Evolutionary conservation across 2,329 filamentous ascomycete genomes (phyloP).

Genomic region (Phyllosticta paracitricarpa): DNA sequence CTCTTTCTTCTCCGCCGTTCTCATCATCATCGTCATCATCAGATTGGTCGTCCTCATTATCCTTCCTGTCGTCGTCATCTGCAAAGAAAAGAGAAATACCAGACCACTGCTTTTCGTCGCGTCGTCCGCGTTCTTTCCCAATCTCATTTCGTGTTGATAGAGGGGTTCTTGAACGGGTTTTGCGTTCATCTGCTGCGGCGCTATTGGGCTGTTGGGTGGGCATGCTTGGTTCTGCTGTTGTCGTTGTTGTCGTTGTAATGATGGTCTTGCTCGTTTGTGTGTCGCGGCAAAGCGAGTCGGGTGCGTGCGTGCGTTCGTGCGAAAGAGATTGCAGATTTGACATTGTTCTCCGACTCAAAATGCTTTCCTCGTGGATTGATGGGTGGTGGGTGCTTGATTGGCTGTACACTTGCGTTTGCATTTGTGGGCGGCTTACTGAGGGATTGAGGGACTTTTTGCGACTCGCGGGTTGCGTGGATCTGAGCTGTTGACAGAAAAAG

Average conservation of each 20-base stretch:
- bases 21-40: not conserved
- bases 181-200: too few species aligned
- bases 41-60: not conserved
- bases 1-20: not conserved
- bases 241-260: not conserved
- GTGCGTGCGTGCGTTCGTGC: too few species aligned
- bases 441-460: too few species aligned
- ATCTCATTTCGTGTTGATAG: not conserved
- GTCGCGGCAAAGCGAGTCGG: too few species aligned
- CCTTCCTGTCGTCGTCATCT: not conserved
- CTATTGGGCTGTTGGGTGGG: too few species aligned
- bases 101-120: not conserved
- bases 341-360: too few species aligned
- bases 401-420: not conserved
- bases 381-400: not conserved
- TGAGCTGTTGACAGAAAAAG: too few species aligned
- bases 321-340: too few species aligned
- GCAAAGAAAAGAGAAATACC: not conserved
- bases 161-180: not conserved
- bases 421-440: not conserved
- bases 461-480: not conserved
- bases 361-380: not conserved
- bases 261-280: not conserved
- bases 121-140: not conserved
- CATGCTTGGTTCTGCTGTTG: not conserved